A percentile compares a stretch with the other conserved stretches of the same genome.
phyloP scores from a whole-genome alignment of 345 rosid species.

The Syzygium aqueum region DNA sequence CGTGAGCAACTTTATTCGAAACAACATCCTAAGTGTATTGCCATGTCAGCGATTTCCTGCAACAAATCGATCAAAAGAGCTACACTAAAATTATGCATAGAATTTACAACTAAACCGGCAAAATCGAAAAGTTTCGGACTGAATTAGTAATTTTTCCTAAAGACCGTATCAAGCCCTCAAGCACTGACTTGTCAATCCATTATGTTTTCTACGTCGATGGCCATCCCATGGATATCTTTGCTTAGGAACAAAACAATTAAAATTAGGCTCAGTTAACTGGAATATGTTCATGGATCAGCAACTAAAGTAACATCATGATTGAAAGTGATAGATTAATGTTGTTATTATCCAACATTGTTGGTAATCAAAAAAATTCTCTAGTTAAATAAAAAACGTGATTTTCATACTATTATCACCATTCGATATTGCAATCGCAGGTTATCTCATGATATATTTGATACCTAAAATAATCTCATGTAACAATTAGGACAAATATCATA shows the following conservation, averaged over 20 bases:
- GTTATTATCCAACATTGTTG: not conserved
- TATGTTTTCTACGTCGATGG: too few species aligned
- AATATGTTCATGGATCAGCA: not conserved
- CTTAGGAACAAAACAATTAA: not conserved
- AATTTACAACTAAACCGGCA: rapidly evolving
- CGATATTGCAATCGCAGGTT: not conserved
- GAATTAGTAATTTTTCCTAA: not conserved
- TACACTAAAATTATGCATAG: not conserved
- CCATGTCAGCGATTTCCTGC: rapidly evolving
- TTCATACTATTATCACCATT: not conserved
- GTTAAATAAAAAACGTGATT: not conserved
- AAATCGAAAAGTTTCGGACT: rapidly evolving
- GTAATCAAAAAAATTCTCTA: not conserved
- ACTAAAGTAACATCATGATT: not conserved
- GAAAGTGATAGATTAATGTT: not conserved
- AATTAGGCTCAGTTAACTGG: rapidly evolving
- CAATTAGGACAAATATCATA: not conserved
- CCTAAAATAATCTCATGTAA: not conserved
- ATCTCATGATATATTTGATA: not conserved
- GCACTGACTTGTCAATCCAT: not conserved
- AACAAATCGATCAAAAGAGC: not conserved
- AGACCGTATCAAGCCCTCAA: not conserved
- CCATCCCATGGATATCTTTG: not conserved
- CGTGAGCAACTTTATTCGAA: not conserved
- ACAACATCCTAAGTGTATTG: rapidly evolving